Evolutionary conservation across 2,329 filamentous ascomycete genomes (phyloP), one percentile per base, ranked within the genome.

Genomic region (Exophiala bonariae): DNA sequence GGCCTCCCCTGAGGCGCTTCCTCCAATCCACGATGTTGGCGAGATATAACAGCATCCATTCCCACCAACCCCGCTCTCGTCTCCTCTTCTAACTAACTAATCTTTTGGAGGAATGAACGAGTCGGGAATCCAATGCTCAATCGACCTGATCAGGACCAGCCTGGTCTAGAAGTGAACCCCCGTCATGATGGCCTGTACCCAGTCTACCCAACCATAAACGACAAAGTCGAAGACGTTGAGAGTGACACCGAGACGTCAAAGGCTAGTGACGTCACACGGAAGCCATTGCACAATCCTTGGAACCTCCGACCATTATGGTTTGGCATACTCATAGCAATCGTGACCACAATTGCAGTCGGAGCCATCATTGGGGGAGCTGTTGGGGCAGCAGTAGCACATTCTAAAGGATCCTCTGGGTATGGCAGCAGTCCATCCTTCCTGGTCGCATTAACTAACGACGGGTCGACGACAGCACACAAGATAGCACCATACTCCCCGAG

Each of bases 321-420:
- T 18, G 38, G 38, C 17, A 28, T 41, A 14, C 38, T 41, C 22
- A 41, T 28, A 22, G 38, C 19, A 4, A 14, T 41, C 9, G 8
- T 30, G n/a, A 41, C 38, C 10, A 30, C 22, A 28, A 41, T 41
- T 41, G 19, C 23, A 7, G 38, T 41, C 16, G 38, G 19, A 14
- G 22, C 38, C 16, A 23, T 28, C 20, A 17, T 41, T 41, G 38
- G 38, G 8, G 38, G 38, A 10, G 38, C 18, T 18, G 38, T 41
- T 5, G 38, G 38, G 11, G 38, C 4, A 26, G 22, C 38, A 11
- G 11, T 41, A 20, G 19, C 38, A 23, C 18, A 41, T 41, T 41
- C 38, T 18, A 41, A 41, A 41, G 18, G 22, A 19, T 28, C 38
- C 13, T 41, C 38, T 23, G 17, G 18, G 38, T 41, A 41, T 41